Evolutionary conservation across 805 yeast genomes (phyloP), one percentile per base, ranked within the genome.

Genomic region (Saturnispora silvae): DNA sequence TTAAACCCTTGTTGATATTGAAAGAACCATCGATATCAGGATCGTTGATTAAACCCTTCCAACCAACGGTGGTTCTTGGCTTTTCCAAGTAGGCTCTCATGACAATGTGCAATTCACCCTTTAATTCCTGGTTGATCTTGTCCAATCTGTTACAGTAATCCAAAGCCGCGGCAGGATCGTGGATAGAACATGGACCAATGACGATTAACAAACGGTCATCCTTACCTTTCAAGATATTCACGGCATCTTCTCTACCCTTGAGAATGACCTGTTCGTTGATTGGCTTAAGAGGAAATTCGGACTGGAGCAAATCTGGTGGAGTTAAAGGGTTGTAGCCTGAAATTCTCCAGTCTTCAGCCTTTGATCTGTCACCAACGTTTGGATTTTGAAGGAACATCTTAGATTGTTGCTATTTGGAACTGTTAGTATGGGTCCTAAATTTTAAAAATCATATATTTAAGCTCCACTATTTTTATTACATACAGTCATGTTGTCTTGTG

Each of bases 31-130:
- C 94, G 51, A 89, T 80, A 53, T 92, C 95, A 23, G 98, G 98
- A 60, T 89, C 98, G 58, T 89, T 89, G 53, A 89, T 92, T 48
- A 89, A 70, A 49, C 98, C 98, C 65, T 89, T 89, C 98, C 98
- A 89, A 42, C 98, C 98, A 32, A 92, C 97, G 20, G 97, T 89
- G 35, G 98, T 89, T 64, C 98, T 77, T 51, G 98, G 98, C 64
- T 89, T 89, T 61, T 89, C 98, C 53, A 92, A 70, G 67, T 92
- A 92, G 3, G 97, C 97, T 65, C 98, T 78, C 98, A 92, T 92
- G 44, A 92, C 79, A 41, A 92, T 78, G 40, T 77, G 73, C 42
- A 92, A 68, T 49, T 89, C 96, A 33, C 72, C 76, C 46, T 78
- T 68, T 45, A 81, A 66, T 53, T 75, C 68, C 40, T 75, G 75